Conservation (phyloP, 768 basidiomycete genomes). For the Cystobasidiopsis lactophilus region DNA sequence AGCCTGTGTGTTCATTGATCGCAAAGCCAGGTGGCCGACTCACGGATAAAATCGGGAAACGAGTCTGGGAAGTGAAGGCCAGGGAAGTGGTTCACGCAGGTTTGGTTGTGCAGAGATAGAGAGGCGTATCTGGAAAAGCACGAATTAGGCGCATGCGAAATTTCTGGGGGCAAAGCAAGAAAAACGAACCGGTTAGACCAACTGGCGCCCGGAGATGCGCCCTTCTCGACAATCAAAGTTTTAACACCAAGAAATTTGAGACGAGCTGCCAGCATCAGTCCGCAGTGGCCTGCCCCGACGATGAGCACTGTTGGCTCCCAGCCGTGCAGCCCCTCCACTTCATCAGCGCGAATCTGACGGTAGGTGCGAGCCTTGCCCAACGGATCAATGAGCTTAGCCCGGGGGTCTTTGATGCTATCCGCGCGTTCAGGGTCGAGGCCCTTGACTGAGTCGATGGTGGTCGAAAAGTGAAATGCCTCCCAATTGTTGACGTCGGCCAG, state of each 20-base stretch:
- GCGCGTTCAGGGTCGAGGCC: background rate
- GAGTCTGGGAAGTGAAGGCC: background rate
- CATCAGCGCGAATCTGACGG: background rate
- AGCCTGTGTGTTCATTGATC: background rate
- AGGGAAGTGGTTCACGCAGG: background rate
- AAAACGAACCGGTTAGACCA: constrained; percentile 32
- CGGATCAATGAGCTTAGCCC: background rate
- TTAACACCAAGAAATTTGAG: constrained; percentile 28
- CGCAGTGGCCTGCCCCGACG: background rate
- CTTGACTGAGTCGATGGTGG: background rate
- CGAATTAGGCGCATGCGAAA: background rate
- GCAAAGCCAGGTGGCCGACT: background rate
- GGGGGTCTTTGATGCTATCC: background rate
- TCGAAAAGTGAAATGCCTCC: background rate
- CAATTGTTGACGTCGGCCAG: background rate
- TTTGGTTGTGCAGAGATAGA: background rate
- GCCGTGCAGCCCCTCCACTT: background rate
- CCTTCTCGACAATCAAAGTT: constrained; percentile 27
- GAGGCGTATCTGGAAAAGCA: constrained; percentile 13
- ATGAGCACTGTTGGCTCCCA: background rate
- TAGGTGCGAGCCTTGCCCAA: background rate
- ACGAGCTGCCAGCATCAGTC: no score
- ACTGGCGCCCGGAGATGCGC: constrained; percentile 26
- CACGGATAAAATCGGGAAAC: background rate
- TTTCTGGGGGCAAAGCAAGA: constrained; percentile 15